Percentiles rank a stretch among this genome's conserved stretches.
Conservation (phyloP, 1,284 basidiomycete genomes). For the Rhodotorula sp. region DNA sequence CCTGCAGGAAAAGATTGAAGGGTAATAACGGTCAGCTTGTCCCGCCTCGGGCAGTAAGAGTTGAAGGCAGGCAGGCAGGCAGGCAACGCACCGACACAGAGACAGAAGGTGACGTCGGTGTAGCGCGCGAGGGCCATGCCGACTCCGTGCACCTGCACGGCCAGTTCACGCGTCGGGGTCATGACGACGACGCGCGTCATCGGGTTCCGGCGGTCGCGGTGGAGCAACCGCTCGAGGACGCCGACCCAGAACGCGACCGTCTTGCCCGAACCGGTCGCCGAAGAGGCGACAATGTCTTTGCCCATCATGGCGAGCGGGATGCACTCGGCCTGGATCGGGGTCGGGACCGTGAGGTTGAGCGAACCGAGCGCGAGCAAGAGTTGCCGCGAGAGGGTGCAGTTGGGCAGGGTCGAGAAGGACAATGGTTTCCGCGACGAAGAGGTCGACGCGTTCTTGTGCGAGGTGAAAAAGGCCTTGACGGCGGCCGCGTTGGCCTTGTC, state of each 20-base stretch:
- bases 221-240: constrained; percentile 84
- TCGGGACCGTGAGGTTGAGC: constrained; percentile 79
- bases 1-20: constrained; percentile 53
- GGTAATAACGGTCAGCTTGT: constrained; percentile 7
- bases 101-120: constrained; percentile 82
- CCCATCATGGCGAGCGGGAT: constrained; percentile 90
- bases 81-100: constrained; percentile 74
- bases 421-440: constrained; percentile 3
- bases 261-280: constrained; percentile 94
- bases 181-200: constrained; percentile 92
- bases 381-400: constrained; percentile 85
- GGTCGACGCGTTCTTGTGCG: constrained; percentile 36
- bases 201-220: constrained; percentile 74
- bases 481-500: constrained; percentile 71
- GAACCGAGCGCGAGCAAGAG: constrained; percentile 80
- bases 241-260: constrained; percentile 95
- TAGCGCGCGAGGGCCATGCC: constrained; percentile 78
- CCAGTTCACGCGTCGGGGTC: constrained; percentile 89
- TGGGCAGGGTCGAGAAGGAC: constrained; percentile 60
- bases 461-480: constrained; percentile 56
- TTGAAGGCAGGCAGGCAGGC: no score
- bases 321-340: constrained; percentile 89
- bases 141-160: constrained; percentile 90
- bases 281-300: constrained; percentile 90
- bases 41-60: background rate